Conservation (phyloP, 2,329 filamentous ascomycete species). For the Colletotrichum aenigma region DNA sequence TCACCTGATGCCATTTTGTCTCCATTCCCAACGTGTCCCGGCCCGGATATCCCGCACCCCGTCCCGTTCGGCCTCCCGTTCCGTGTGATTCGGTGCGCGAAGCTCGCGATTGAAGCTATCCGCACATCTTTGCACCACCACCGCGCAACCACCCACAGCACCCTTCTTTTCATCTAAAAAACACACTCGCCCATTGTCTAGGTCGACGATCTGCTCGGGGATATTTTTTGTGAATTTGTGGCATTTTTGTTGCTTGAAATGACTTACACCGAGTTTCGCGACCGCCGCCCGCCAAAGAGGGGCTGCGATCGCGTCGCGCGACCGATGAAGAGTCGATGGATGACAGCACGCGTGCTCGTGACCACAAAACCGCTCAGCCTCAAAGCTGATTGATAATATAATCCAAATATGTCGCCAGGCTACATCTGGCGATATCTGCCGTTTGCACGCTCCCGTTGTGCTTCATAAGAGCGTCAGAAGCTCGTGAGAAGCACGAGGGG, state of each 20-base stretch:
- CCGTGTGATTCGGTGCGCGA: not conserved
- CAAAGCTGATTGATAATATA: not conserved
- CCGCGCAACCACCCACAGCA: not conserved
- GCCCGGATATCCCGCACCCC: not conserved
- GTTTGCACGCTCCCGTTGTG: not conserved
- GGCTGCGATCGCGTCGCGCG: constrained; percentile 3
- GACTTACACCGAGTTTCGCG: constrained; percentile 20
- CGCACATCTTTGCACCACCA: constrained; percentile 19
- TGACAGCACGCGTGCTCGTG: not conserved
- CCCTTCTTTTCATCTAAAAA: not conserved
- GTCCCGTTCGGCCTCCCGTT: not conserved
- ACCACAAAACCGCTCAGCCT: not conserved
- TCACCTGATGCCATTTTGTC: not conserved
- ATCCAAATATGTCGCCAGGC: not conserved
- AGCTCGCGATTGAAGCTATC: constrained; percentile 20
- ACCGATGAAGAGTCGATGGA: not conserved
- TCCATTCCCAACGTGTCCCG: not conserved
- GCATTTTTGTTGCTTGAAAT: constrained; percentile 11
- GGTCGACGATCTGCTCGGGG: not conserved
- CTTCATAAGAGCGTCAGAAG: not conserved
- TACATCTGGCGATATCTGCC: not conserved
- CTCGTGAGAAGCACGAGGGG: too few relatives aligned
- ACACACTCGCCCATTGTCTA: not conserved
- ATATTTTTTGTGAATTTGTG: constrained; percentile 14
- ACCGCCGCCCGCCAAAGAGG: not conserved